A percentile compares a stretch with the other conserved stretches of the same genome.
Conservation (phyloP, 768 basidiomycete species). For the Mrakia frigida region DNA sequence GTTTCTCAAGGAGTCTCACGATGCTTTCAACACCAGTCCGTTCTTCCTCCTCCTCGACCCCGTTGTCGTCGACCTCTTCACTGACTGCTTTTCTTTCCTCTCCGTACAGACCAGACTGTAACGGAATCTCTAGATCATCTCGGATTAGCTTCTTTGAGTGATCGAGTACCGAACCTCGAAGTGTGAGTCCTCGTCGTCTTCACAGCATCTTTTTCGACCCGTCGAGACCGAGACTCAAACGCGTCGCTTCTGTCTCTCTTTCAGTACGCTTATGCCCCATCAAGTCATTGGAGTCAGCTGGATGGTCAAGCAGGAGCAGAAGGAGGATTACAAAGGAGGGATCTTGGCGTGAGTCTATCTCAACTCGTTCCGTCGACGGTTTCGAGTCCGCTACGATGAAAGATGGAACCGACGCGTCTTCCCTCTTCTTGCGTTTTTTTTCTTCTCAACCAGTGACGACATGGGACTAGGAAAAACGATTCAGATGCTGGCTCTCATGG, state of each 20-base stretch:
- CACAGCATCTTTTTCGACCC: not conserved
- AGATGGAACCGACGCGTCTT: not conserved
- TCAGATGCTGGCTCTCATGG: constrained; percentile 52
- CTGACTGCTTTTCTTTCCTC: not conserved
- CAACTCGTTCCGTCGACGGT: too few relatives aligned
- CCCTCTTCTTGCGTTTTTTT: too few relatives aligned
- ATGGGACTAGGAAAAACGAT: constrained; percentile 36
- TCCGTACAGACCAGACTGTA: constrained; percentile 49
- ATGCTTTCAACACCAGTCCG: not conserved
- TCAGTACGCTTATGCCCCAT: constrained; percentile 58
- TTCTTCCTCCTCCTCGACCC: not conserved
- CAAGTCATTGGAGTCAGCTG: constrained; percentile 70
- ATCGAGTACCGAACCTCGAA: constrained; percentile 56
- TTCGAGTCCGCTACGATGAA: too few relatives aligned
- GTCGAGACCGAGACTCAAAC: not conserved
- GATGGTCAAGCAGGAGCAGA: constrained; percentile 56
- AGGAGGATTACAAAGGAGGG: constrained; percentile 38
- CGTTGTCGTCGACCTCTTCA: not conserved
- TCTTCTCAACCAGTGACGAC: constrained; percentile 1
- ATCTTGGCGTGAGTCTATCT: constrained; percentile 35
- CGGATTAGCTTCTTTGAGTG: constrained; percentile 50
- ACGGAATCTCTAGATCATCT: constrained; percentile 56
- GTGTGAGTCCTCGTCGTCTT: constrained; percentile 39
- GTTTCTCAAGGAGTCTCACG: not conserved
- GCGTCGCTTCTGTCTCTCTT: not conserved